These are phyloP conservation scores for Ophiorrhiza pumila DNA, from an alignment of 257 asterid genomes.

Conservation along the genomic window DNA sequence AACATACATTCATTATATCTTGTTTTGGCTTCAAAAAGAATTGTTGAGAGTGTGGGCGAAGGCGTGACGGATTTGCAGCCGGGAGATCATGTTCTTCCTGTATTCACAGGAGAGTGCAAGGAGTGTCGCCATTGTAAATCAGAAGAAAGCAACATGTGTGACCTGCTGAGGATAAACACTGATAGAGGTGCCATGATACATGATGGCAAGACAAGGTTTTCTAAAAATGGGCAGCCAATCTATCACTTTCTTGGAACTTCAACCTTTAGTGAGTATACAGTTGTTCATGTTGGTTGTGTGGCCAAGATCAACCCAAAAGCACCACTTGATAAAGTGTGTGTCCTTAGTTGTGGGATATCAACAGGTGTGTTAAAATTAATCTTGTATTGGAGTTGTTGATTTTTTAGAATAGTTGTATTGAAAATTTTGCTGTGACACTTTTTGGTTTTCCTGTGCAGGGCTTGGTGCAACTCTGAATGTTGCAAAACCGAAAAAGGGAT, in stretches of 20 bases:
- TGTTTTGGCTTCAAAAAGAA: conserved; percentile 26
- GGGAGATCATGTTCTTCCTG: conserved; percentile 87
- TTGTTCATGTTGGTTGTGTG: conserved; percentile 63
- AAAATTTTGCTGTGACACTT: not conserved
- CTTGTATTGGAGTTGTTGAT: not conserved
- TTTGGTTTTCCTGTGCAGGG: conserved; percentile 30
- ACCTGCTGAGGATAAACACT: conserved; percentile 77
- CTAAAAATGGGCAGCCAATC: conserved; percentile 65
- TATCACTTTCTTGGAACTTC: conserved; percentile 85
- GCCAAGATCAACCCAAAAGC: conserved; percentile 74
- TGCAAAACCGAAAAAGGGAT: conserved; percentile 65
- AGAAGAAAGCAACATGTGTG: conserved; percentile 85
- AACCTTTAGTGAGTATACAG: conserved; percentile 89
- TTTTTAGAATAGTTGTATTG: not conserved
- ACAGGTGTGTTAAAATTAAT: conserved; percentile 45
- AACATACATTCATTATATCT: too few species aligned
- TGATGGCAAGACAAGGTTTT: conserved; percentile 71
- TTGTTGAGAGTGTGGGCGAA: conserved; percentile 87
- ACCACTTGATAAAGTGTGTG: conserved; percentile 78
- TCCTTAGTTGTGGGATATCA: conserved; percentile 84
- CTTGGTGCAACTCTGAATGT: conserved; percentile 86
- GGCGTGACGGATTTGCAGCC: conserved; percentile 75
- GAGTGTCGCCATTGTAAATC: conserved; percentile 80
- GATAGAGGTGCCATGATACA: conserved; percentile 75
- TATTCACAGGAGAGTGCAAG: conserved; percentile 84